Conservation (phyloP, 2,329 filamentous ascomycete genomes). For the Penicillium capsulatum region DNA sequence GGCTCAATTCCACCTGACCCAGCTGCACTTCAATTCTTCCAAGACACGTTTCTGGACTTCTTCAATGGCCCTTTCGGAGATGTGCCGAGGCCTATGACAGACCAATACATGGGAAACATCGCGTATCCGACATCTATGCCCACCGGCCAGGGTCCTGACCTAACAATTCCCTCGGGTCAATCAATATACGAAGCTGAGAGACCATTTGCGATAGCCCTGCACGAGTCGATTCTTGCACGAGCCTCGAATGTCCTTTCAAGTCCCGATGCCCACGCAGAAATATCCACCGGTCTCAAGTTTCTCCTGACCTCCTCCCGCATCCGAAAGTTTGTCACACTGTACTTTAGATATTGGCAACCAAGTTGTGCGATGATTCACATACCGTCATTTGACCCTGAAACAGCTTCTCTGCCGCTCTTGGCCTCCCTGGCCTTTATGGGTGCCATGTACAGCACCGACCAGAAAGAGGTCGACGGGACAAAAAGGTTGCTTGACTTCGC, state of each 20-base stretch:
- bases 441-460: conserved; percentile 43
- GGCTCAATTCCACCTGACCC: conserved; percentile 26
- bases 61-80: conserved; percentile 37
- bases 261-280: conserved; percentile 36
- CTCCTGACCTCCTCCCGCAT: conserved; percentile 42
- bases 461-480: conserved; percentile 36
- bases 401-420: conserved; percentile 37
- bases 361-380: conserved; percentile 44
- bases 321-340: conserved; percentile 40
- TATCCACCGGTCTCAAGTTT: conserved; percentile 38
- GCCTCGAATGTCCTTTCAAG: conserved; percentile 39
- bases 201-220: conserved; percentile 37
- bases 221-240: conserved; percentile 40
- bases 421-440: conserved; percentile 43
- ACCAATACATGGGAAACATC: conserved; percentile 20
- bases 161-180: conserved; percentile 19
- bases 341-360: conserved; percentile 46
- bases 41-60: conserved; percentile 37
- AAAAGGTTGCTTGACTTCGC: conserved; percentile 43
- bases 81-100: conserved; percentile 20
- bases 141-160: conserved; percentile 17
- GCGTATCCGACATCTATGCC: conserved; percentile 16
- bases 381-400: conserved; percentile 40
- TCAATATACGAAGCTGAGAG: conserved; percentile 35
- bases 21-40: conserved; percentile 28